These are phyloP conservation scores for Pichia phayaonensis DNA, from an alignment of 805 yeast genomes.

Conservation along the genomic window DNA sequence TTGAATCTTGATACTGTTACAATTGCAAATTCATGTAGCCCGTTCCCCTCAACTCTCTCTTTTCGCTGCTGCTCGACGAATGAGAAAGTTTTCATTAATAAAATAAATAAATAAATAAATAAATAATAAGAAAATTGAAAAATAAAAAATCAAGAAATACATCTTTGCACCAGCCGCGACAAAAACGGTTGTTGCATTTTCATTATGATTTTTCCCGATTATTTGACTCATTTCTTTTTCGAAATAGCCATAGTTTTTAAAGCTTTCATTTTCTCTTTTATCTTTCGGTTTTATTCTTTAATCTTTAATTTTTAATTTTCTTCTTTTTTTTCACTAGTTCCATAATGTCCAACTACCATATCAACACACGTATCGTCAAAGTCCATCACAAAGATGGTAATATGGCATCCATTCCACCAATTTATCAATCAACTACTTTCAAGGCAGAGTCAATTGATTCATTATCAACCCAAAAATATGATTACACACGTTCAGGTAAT, in stretches of 20 bases:
- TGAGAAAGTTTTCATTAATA: background rate
- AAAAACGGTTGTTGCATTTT: no score
- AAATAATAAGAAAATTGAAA: background rate
- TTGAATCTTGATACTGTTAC: background rate
- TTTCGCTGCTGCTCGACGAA: background rate
- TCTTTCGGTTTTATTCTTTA: no score
- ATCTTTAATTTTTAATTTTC: background rate
- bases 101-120: background rate
- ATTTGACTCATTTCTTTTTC: no score
- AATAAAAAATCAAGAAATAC: background rate
- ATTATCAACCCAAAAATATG: conserved; percentile 60
- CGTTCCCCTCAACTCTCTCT: background rate
- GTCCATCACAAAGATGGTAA: conserved; percentile 58
- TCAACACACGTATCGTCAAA: conserved; percentile 59
- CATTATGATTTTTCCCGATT: no score
- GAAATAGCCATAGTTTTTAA: no score
- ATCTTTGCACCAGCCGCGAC: background rate
- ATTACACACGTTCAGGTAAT: conserved; percentile 87
- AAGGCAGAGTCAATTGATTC: conserved; percentile 66
- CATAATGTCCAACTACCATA: conserved; percentile 1
- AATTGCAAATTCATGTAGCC: background rate
- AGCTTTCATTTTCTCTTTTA: no score
- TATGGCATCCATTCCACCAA: conserved; percentile 78
- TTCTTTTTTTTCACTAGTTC: background rate
- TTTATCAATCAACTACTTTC: conserved; percentile 93